Percentiles rank a stretch among this genome's conserved stretches.
Evolutionary conservation across 2,329 filamentous ascomycete genomes (phyloP).

Genomic region (Diaporthe sp.): DNA sequence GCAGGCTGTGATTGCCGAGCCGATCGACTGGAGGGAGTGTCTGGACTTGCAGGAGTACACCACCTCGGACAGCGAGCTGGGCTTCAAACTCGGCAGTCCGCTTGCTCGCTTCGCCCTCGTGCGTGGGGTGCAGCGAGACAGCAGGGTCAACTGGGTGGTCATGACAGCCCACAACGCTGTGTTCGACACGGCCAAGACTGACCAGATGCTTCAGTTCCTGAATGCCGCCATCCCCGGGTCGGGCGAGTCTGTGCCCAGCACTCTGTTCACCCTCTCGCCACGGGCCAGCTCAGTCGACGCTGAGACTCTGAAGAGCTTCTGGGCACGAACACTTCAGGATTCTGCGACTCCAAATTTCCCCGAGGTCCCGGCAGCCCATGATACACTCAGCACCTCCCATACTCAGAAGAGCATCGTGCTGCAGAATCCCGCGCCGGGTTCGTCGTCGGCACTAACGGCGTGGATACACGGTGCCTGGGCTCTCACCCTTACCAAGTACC

Average conservation of each 20-base stretch:
- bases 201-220: background rate
- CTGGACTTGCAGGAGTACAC: background rate
- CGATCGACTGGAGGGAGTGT: background rate
- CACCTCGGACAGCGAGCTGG: background rate
- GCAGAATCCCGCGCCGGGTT: background rate
- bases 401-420: background rate
- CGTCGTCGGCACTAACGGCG: background rate
- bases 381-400: background rate
- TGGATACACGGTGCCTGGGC: background rate
- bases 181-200: background rate
- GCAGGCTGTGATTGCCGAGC: background rate
- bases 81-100: background rate
- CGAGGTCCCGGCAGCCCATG: background rate
- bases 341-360: background rate
- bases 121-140: background rate
- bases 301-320: background rate
- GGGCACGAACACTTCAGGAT: background rate
- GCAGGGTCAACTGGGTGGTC: background rate
- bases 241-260: background rate
- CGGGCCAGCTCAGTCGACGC: background rate
- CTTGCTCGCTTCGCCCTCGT: background rate
- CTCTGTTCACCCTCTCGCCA: background rate
- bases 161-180: background rate
- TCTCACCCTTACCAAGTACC: background rate
- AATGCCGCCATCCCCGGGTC: background rate